Evolutionary conservation across 768 basidiomycete genomes (phyloP).

Genomic region (Agaricus bisporus): DNA sequence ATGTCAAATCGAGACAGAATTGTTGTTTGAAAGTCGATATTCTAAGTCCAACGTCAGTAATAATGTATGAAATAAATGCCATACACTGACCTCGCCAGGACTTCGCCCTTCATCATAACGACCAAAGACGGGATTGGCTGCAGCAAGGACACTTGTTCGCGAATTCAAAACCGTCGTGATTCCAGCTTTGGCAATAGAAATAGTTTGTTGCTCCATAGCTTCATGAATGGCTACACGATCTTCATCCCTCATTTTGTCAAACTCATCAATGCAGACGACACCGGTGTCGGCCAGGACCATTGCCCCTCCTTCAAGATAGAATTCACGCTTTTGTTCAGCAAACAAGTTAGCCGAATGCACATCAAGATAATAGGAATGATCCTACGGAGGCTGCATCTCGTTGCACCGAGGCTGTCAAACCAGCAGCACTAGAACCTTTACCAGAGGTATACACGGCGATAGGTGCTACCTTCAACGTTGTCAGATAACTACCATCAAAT

Average conservation of each 20-base stretch:
- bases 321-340: constrained; percentile 66
- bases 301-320: constrained; percentile 97
- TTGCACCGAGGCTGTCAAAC: constrained; percentile 96
- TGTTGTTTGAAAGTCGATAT: constrained; percentile 97
- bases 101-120: constrained; percentile 95
- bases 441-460: constrained; percentile 98
- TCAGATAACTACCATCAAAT: constrained; percentile 3
- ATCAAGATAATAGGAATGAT: background rate
- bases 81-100: constrained; percentile 72
- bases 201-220: constrained; percentile 99
- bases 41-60: constrained; percentile 33
- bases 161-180: constrained; percentile 98
- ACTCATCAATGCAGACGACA: constrained; percentile 99
- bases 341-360: background rate
- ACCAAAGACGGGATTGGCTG: constrained; percentile 97
- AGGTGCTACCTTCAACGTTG: constrained; percentile 69
- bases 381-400: constrained; percentile 85
- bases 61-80: background rate
- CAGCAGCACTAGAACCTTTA: constrained; percentile 97
- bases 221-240: constrained; percentile 99
- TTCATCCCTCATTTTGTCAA: constrained; percentile 99
- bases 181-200: constrained; percentile 98
- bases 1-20: constrained; percentile 98
- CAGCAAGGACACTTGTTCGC: constrained; percentile 90
- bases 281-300: constrained; percentile 99